phyloP scores from a whole-genome alignment of 163 green algal genomes.

The Chlamydomonas reinhardtii region DNA sequence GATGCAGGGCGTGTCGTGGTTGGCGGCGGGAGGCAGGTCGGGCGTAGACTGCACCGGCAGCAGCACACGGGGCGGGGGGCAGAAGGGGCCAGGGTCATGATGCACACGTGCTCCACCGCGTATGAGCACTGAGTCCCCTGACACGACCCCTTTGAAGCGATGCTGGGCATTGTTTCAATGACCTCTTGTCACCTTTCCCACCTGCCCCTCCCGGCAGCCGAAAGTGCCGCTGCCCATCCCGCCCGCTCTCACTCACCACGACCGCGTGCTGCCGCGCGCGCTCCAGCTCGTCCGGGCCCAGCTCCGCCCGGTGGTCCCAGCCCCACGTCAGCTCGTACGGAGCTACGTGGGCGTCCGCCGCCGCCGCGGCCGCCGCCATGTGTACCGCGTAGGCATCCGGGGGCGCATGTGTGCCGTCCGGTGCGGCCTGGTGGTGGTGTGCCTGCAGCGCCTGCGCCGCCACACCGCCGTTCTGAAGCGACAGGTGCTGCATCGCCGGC shows the following conservation, averaged over 20 bases:
- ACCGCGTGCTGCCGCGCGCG: conserved; percentile 1
- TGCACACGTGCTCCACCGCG: too few relatives aligned
- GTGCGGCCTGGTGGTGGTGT: too few relatives aligned
- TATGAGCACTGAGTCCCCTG: too few relatives aligned
- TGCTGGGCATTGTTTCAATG: too few relatives aligned
- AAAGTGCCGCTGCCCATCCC: too few relatives aligned
- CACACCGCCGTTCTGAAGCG: background rate
- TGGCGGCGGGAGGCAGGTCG: conserved; percentile 36
- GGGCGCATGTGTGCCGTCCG: too few relatives aligned
- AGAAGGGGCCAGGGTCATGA: too few relatives aligned
- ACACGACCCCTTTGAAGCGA: too few relatives aligned
- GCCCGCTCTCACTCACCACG: background rate
- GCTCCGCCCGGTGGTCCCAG: conserved; percentile 30
- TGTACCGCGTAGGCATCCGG: background rate
- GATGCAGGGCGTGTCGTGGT: conserved; percentile 83
- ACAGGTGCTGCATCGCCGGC: background rate
- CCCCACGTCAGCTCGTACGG: conserved; percentile 55
- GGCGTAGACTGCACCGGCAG: conserved; percentile 6
- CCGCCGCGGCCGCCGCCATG: background rate
- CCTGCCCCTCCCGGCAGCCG: too few relatives aligned
- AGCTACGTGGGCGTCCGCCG: background rate
- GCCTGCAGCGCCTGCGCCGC: too few relatives aligned
- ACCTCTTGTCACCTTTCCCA: too few relatives aligned
- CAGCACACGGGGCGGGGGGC: too few relatives aligned
- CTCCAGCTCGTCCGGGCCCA: background rate